A percentile compares a stretch with the other conserved stretches of the same genome.
These are phyloP conservation scores for Tuber calosporum DNA, from an alignment of 495 filamentous ascomycete species.

Conservation along the genomic window DNA sequence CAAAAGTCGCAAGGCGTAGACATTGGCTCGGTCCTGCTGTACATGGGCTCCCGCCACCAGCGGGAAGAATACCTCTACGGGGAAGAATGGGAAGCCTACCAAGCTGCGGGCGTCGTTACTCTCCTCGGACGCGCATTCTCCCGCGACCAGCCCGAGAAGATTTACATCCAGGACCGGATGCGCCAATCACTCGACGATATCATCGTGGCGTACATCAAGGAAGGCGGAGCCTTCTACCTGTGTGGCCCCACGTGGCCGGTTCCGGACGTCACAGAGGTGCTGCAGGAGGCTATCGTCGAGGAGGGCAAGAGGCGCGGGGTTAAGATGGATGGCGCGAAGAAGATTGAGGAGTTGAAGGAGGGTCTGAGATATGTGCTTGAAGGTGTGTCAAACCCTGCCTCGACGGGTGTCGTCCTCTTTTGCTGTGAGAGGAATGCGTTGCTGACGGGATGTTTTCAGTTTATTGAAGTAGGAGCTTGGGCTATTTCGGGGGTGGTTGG, in stretches of 20 bases:
- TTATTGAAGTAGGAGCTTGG: conserved; percentile 14
- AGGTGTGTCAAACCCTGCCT: conserved; percentile 42
- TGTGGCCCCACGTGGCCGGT: conserved; percentile 98
- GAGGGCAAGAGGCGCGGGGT: conserved; percentile 62
- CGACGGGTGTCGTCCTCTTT: not conserved
- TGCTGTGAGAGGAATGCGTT: not conserved
- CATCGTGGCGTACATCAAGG: conserved; percentile 75
- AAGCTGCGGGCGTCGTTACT: conserved; percentile 90
- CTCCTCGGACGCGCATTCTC: conserved; percentile 91
- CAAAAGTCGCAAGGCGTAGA: conserved; percentile 91
- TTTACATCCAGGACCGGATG: conserved; percentile 99
- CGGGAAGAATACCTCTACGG: conserved; percentile 98
- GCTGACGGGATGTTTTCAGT: conserved; percentile 15
- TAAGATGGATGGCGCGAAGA: conserved; percentile 82
- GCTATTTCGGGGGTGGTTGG: conserved; percentile 6
- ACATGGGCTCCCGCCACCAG: conserved; percentile 94
- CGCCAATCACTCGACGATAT: conserved; percentile 78
- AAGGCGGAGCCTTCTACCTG: conserved; percentile 89
- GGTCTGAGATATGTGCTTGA: conserved; percentile 88
- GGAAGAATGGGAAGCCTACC: conserved; percentile 98
- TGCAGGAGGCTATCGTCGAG: conserved; percentile 83
- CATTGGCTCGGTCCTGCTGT: conserved; percentile 86
- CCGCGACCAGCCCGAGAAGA: conserved; percentile 93
- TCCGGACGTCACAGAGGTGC: conserved; percentile 89
- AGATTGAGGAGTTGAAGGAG: conserved; percentile 96